Base-by-base conservation (phyloP, 1,284 basidiomycete genomes). In the Cerrena zonata region DNA sequence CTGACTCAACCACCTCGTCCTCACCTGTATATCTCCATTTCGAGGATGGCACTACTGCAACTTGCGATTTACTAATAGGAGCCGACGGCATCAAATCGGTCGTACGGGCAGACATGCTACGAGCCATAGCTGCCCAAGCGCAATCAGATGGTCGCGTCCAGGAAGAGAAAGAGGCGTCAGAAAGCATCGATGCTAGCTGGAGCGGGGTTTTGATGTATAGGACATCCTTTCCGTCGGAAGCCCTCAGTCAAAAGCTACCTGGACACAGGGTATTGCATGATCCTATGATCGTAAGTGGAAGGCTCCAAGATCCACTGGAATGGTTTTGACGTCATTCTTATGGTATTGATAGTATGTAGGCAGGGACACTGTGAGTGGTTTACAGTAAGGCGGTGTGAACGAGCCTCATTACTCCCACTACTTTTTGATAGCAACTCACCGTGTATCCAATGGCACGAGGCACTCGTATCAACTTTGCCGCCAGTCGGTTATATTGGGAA, bases 51-150 rank as follows among this genome's bases (percentile, higher is more conserved):
- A 62, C 69, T 1, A 63, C 62, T 0, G 69, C 72, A 2, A 60
- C 63, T 2, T 76, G 72, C 55, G 76, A 80, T 51, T 41, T 79
- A 11, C 67, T 79, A 15, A 62, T 80, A 22, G 78, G 76, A 23
- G 75, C 76, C 0, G 78, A 80, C 52, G 78, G 79, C 0, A 56
- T 72, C 44, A 64, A 65, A 45, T 70, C 67, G 0, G 56, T 55
- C 3, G 64, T 64, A 2, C 62, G 71, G 15, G 53, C 54, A 5
- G 27, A 37, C 15, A 50, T 69, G 51, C 51, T 67, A 12, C 45
- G 53, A 2, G 59, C 61, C 27, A 53, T 61, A 2, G 66, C 67
- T 0, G 24, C 26, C 2, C 38, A 48, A 2, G 60, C 56, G 1
- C 50, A 48, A 12, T 54, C 54, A 7, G 49, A 56, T 19, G 61